A percentile compares a stretch with the other conserved stretches of the same genome.
These are phyloP conservation scores for Zalerion maritima DNA, from an alignment of 495 filamentous ascomycete species.

Conservation along the genomic window DNA sequence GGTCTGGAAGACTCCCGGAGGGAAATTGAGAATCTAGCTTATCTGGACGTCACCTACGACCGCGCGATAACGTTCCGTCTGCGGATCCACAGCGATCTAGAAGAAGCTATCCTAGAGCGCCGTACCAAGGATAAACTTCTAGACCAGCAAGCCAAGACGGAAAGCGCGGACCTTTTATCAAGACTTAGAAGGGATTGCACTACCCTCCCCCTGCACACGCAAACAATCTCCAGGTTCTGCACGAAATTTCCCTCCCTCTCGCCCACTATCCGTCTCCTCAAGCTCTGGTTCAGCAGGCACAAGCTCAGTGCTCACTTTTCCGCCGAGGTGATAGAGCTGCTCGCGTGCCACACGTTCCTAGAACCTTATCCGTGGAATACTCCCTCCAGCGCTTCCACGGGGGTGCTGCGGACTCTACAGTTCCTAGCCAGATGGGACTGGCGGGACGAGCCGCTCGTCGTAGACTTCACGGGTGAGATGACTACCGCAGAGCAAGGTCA, in stretches of 20 bases:
- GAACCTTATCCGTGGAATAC: slow-evolving; percentile 66
- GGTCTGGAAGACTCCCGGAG: slow-evolving; percentile 64
- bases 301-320: slow-evolving; percentile 60
- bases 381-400: slow-evolving; percentile 65
- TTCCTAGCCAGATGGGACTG: slow-evolving; percentile 84
- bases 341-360: slow-evolving; percentile 62
- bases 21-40: slow-evolving; percentile 60
- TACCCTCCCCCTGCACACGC: slow-evolving; percentile 61
- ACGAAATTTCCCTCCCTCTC: slow-evolving; percentile 72
- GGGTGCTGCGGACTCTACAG: slow-evolving; percentile 63
- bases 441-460: slow-evolving; percentile 63
- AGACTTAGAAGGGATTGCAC: slow-evolving; percentile 56
- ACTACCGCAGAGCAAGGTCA: slow-evolving; percentile 37
- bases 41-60: slow-evolving; percentile 63
- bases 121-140: slow-evolving; percentile 55
- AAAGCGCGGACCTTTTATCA: slow-evolving; percentile 50
- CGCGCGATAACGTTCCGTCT: slow-evolving; percentile 53
- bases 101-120: slow-evolving; percentile 65
- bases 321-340: slow-evolving; percentile 70
- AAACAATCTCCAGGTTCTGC: slow-evolving; percentile 60
- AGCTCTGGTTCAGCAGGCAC: slow-evolving; percentile 79
- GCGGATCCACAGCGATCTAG: slow-evolving; percentile 68
- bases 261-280: slow-evolving; percentile 72
- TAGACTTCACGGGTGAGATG: slow-evolving; percentile 51
- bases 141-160: slow-evolving; percentile 46